Base-by-base conservation (phyloP, 257 asterid genomes). In the Prunella vulgaris region DNA sequence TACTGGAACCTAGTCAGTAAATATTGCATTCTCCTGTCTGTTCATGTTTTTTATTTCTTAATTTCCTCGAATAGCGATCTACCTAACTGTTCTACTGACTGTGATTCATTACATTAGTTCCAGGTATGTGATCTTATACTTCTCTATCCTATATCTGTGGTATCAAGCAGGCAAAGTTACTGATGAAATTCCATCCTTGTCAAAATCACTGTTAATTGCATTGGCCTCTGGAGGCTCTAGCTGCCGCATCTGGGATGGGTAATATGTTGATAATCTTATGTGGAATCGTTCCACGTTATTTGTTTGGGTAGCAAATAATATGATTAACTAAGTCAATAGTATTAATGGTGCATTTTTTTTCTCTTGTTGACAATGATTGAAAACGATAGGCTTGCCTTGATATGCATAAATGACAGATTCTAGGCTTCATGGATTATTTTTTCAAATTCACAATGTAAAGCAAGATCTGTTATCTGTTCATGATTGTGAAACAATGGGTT, bases 221-320 rank as follows among this genome's bases (percentile, higher is more conserved):
- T 93, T 74, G 99, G 99, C 76, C 84, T 93, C 28, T 25, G 28
- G 99, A 93, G 87, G 99, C 97, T 78, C 88, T 93, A 65, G 99
- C 88, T 64, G 99, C 96, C 77, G 96, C 91, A 21, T 86, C 93
- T 61, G 99, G 95, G 74, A 93, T 89, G 96, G 97, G 97, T 90
- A 90, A 71, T 73, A 51, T 35, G 30, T 70, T 35, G 17, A 22
- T 75, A 15, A 25, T 66, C 27, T 32, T 32, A 5, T 32, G 21
- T 40, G 49, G 33, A 18, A 60, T 70, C 52, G 28, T 35, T 66
- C 59, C 5, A 24, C 65, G 7, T 67, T 54, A 49, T 35, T 72
- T 53, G 18, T 27, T 46, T 38, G 5, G 10, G 22, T 63, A 24
- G 57, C 28, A 56, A 53, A 28, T 18, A 6, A 42, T 66, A 58